phyloP scores from a whole-genome alignment of 2,329 filamentous ascomycete genomes.

The Exophiala calicioides region DNA sequence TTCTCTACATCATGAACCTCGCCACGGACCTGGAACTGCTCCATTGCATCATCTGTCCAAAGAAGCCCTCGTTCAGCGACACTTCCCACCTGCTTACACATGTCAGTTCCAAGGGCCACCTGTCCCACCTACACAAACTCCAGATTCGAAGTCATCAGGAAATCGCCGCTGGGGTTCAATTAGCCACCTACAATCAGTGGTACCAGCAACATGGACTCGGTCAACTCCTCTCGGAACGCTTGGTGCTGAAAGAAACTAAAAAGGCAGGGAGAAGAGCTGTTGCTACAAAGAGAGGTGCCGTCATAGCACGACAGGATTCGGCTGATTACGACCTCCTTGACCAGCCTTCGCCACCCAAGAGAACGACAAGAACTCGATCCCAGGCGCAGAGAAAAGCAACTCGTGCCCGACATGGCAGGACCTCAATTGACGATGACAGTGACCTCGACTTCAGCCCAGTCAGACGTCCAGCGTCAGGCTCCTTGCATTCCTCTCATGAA shows the following conservation, averaged over 20 bases:
- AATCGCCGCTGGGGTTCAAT: constrained; percentile 59
- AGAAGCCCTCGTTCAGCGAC: constrained; percentile 79
- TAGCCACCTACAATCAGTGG: constrained; percentile 76
- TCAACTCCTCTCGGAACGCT: constrained; percentile 72
- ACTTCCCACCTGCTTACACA: constrained; percentile 90
- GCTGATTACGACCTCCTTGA: constrained; percentile 2
- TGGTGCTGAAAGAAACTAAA: constrained; percentile 73
- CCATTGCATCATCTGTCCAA: constrained; percentile 79
- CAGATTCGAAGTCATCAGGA: constrained; percentile 72
- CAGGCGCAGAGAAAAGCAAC: constrained; percentile 15
- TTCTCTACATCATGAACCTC: constrained; percentile 15
- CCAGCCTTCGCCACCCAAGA: constrained; percentile 10
- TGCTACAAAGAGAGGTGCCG: constrained; percentile 13
- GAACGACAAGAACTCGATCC: constrained; percentile 4
- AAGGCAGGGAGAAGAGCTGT: constrained; percentile 41
- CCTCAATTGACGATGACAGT: constrained; percentile 18
- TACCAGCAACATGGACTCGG: constrained; percentile 71
- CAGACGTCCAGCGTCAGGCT: constrained; percentile 20
- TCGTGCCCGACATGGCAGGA: constrained; percentile 9
- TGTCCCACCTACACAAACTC: constrained; percentile 79
- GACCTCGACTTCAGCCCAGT: constrained; percentile 27
- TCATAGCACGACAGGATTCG: constrained; percentile 4
- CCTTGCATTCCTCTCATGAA: no score
- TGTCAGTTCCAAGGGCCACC: constrained; percentile 86
- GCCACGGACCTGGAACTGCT: constrained; percentile 62